These are phyloP conservation scores for Candida tetrigidarum DNA, from an alignment of 1,139 yeast genomes.

Conservation along the genomic window DNA sequence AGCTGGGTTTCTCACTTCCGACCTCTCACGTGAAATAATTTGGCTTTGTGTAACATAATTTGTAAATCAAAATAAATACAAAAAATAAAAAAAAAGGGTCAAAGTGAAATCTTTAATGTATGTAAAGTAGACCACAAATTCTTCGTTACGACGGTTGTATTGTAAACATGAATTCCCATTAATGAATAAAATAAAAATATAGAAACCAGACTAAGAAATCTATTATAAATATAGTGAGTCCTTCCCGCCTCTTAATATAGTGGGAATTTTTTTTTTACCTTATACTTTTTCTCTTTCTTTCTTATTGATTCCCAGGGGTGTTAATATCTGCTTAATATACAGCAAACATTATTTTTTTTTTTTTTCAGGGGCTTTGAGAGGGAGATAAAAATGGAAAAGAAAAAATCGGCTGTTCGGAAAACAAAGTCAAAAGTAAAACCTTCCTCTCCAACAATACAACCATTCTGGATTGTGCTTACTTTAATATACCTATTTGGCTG, in stretches of 20 bases:
- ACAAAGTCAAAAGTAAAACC: neutral
- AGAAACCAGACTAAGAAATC: neutral
- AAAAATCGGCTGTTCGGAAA: constrained; percentile 3
- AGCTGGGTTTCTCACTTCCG: neutral
- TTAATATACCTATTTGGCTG: constrained; percentile 6
- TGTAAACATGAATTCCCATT: neutral
- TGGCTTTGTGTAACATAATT: neutral
- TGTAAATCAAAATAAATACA: too few species aligned
- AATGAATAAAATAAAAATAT: too few species aligned
- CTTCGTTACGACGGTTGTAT: neutral
- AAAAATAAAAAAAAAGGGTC: neutral
- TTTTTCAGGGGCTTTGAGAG: too few species aligned
- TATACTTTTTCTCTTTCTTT: too few species aligned
- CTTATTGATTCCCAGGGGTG: too few species aligned
- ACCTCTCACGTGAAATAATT: neutral
- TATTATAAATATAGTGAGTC: neutral
- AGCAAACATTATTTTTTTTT: too few species aligned
- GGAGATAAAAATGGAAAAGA: constrained; percentile 1
- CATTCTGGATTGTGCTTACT: neutral
- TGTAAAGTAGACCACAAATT: neutral
- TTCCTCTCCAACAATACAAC: neutral
- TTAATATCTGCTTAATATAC: too few species aligned
- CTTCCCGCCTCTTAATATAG: neutral
- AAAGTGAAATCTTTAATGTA: neutral
- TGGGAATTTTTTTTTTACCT: neutral